These are phyloP conservation scores for Amanita molliuscula DNA, from an alignment of 768 basidiomycete genomes.

Conservation along the genomic window DNA sequence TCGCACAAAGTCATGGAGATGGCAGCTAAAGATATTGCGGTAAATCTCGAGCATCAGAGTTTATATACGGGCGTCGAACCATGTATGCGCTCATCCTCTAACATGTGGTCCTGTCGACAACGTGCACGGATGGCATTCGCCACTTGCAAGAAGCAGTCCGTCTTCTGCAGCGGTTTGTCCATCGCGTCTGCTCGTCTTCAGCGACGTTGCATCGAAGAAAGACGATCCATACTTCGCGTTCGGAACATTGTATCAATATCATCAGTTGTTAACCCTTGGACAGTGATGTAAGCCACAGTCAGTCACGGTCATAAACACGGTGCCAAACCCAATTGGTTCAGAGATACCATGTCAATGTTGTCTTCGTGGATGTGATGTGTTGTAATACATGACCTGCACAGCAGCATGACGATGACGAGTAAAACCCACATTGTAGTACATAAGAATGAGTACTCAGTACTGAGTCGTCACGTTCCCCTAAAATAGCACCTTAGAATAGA, in stretches of 20 bases:
- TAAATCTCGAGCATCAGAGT: neutral
- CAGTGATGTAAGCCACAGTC: neutral
- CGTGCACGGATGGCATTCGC: constrained; percentile 33
- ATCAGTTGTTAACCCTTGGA: neutral
- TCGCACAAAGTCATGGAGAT: constrained; percentile 76
- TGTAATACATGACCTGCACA: neutral
- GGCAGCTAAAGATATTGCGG: constrained; percentile 33
- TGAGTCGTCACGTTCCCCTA: neutral
- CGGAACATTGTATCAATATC: neutral
- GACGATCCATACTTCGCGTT: neutral
- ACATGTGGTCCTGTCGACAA: constrained; percentile 49
- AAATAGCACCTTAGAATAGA: neutral
- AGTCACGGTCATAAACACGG: no score
- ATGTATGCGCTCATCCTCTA: constrained; percentile 50
- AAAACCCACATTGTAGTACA: neutral
- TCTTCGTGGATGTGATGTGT: neutral
- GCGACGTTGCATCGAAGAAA: neutral
- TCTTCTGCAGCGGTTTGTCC: constrained; percentile 16
- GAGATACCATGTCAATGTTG: neutral
- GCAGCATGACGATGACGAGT: neutral
- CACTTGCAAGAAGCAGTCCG: constrained; percentile 56
- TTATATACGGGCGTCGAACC: constrained; percentile 23
- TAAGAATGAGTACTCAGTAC: no score
- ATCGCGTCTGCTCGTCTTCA: neutral
- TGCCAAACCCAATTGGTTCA: neutral